phyloP scores from a whole-genome alignment of 495 filamentous ascomycete species.

The Cercophora samala region DNA sequence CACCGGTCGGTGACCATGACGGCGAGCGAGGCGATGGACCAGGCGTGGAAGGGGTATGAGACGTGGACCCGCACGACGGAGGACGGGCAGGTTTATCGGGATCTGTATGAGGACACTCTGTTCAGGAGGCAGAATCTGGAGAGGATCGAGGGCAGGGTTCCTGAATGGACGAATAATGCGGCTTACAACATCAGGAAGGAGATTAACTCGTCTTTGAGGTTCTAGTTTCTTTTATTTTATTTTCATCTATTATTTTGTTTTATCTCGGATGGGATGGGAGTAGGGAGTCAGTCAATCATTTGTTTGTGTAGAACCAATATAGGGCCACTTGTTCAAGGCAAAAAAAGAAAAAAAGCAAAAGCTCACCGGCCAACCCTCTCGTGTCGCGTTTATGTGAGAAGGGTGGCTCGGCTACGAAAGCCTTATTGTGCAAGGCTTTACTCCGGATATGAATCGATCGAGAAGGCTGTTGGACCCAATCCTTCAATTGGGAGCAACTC shows the following conservation, averaged over 20 bases:
- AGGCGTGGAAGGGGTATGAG: constrained; percentile 26
- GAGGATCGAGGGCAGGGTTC: constrained; percentile 5
- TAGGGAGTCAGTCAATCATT: not conserved
- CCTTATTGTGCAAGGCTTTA: too few species aligned
- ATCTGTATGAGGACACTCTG: constrained; percentile 32
- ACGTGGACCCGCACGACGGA: constrained; percentile 28
- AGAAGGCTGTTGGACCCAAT: too few species aligned
- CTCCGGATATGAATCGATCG: too few species aligned
- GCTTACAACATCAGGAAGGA: not conserved
- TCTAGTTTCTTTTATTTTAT: not conserved
- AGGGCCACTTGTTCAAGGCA: not conserved
- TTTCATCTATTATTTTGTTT: not conserved
- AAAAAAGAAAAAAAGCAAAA: too few species aligned
- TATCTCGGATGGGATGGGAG: not conserved
- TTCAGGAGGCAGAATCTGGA: constrained; percentile 22
- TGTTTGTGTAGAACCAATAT: not conserved
- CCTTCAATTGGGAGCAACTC: too few species aligned
- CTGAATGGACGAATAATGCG: not conserved
- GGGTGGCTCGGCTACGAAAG: too few species aligned
- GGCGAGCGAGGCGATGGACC: constrained; percentile 24
- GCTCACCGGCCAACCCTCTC: too few species aligned
- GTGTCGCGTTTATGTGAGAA: too few species aligned
- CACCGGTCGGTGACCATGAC: constrained; percentile 20
- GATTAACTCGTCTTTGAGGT: not conserved
- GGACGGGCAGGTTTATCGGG: constrained; percentile 29